Evolutionary conservation across 2,329 filamentous ascomycete species (phyloP).

Genomic region (Cercospora sp.): DNA sequence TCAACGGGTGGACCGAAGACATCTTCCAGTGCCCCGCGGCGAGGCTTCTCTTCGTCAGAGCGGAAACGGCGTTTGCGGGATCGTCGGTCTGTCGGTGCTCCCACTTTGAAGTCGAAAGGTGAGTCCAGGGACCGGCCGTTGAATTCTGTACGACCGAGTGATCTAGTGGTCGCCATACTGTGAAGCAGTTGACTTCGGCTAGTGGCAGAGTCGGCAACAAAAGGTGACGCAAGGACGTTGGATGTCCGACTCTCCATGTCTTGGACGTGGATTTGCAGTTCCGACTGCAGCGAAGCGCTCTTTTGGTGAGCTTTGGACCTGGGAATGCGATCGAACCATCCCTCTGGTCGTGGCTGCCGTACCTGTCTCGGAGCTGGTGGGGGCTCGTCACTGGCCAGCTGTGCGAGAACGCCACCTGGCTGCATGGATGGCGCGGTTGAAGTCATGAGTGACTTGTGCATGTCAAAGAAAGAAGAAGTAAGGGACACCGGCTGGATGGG

Average conservation of each 20-base stretch:
- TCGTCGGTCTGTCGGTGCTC: conserved; percentile 52
- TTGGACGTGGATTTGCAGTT: conserved; percentile 41
- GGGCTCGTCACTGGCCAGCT: conserved; percentile 43
- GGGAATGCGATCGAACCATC: conserved; percentile 45
- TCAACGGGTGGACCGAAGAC: conserved; percentile 52
- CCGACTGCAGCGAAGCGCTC: conserved; percentile 52
- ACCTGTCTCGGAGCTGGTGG: conserved; percentile 21
- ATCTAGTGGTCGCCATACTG: conserved; percentile 39
- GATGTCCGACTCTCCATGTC: conserved; percentile 26
- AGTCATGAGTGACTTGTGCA: conserved; percentile 53
- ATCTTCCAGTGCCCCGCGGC: conserved; percentile 47
- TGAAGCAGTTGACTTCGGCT: conserved; percentile 35
- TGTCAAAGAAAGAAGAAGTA: conserved; percentile 47
- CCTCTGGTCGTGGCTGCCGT: conserved; percentile 36
- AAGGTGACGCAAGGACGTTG: conserved; percentile 46
- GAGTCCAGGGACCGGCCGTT: conserved; percentile 46
- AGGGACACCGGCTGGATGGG: conserved; percentile 30
- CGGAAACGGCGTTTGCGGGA: conserved; percentile 60
- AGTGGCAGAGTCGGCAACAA: conserved; percentile 36
- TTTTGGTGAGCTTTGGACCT: conserved; percentile 54
- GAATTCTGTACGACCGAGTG: conserved; percentile 37
- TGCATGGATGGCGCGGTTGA: conserved; percentile 56
- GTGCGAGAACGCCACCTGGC: conserved; percentile 49
- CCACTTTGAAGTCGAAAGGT: conserved; percentile 55
- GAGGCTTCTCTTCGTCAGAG: conserved; percentile 52